Percentiles rank a stretch among this genome's conserved stretches.
Evolutionary conservation across 192 early-diverging fungal genomes (phyloP).

Genomic region (Gigaspora rosea): DNA sequence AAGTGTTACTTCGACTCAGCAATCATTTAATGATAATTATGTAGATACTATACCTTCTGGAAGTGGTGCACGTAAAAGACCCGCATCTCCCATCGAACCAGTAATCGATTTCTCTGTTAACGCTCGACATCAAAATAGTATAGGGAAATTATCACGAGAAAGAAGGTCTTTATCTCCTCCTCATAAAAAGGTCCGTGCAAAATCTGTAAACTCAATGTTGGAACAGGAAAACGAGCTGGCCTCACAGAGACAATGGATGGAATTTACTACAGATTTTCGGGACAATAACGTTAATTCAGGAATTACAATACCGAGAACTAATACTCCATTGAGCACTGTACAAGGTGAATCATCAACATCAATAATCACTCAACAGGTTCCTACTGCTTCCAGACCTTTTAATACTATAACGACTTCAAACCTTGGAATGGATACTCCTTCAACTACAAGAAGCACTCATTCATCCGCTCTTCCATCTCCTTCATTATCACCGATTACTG

Average conservation of each 20-base stretch:
- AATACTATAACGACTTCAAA: constrained; percentile 28
- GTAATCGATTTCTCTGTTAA: constrained; percentile 15
- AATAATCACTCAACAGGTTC: constrained; percentile 18
- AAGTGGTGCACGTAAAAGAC: constrained; percentile 28
- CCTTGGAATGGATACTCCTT: constrained; percentile 33
- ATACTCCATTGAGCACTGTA: constrained; percentile 12
- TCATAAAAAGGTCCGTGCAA: constrained; percentile 33
- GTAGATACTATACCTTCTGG: constrained; percentile 4
- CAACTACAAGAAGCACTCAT: constrained; percentile 35
- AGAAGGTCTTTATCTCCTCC: constrained; percentile 31
- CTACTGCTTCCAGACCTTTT: constrained; percentile 20
- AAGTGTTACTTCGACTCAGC: constrained; percentile 10
- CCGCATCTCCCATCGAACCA: constrained; percentile 26
- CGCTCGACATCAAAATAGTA: constrained; percentile 17
- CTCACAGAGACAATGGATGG: constrained; percentile 20
- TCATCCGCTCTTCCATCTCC: constrained; percentile 55
- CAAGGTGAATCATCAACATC: constrained; percentile 18
- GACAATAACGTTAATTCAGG: constrained; percentile 23
- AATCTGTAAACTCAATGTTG: neutral
- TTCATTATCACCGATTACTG: constrained; percentile 45
- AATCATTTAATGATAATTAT: constrained; percentile 21
- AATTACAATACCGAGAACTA: constrained; percentile 22
- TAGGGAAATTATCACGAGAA: constrained; percentile 5
- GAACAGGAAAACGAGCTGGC: constrained; percentile 28
- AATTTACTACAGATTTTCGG: constrained; percentile 19